phyloP scores from a whole-genome alignment of 1,139 yeast genomes.

The Taphrina populina region DNA sequence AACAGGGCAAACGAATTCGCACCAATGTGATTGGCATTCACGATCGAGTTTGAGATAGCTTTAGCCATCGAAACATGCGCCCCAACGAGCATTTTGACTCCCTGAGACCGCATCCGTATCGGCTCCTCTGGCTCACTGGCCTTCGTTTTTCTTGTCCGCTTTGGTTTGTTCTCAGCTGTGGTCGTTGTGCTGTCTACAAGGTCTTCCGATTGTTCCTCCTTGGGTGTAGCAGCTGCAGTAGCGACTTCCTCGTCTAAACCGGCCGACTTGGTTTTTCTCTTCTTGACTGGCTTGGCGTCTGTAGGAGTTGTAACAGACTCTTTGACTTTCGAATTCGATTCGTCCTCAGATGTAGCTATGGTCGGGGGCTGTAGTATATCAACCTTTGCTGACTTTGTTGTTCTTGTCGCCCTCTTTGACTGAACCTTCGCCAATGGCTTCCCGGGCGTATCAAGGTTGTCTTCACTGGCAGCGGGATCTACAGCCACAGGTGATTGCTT shows the following conservation, averaged over 20 bases:
- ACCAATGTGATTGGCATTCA: slow-evolving; percentile 72
- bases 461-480: no score
- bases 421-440: no score
- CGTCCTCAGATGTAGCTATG: no score
- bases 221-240: not conserved
- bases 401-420: no score
- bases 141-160: slow-evolving; percentile 7
- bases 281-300: not conserved
- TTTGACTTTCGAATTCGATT: no score
- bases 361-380: no score
- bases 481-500: no score
- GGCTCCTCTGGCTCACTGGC: slow-evolving; percentile 25
- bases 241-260: not conserved
- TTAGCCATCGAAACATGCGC: slow-evolving; percentile 58
- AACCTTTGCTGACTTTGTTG: no score
- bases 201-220: no score
- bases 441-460: no score
- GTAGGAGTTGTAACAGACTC: not conserved
- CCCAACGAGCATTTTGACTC: slow-evolving; percentile 51
- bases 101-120: slow-evolving; percentile 10
- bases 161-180: not conserved
- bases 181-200: no score
- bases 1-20: slow-evolving; percentile 84
- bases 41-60: slow-evolving; percentile 68
- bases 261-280: not conserved